Percentiles rank a stretch among this genome's conserved stretches.
Evolutionary conservation across 768 basidiomycete species (phyloP).

Genomic region (Nevesoporus exiguus): DNA sequence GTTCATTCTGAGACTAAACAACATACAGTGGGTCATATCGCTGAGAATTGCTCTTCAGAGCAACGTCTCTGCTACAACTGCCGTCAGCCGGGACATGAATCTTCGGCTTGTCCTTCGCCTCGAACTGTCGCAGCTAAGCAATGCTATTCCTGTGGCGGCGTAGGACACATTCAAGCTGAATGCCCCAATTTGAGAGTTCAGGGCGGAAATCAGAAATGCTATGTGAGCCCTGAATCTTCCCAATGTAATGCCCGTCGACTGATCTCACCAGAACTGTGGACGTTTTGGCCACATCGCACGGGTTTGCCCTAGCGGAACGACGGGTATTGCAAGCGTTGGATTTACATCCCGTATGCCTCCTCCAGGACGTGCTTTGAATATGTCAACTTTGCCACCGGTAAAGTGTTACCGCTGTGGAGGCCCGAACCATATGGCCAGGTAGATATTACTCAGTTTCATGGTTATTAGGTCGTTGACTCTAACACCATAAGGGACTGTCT

Average conservation of each 20-base stretch:
- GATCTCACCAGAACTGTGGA: conserved; percentile 60
- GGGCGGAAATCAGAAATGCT: conserved; percentile 74
- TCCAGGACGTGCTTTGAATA: conserved; percentile 71
- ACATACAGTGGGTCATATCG: conserved; percentile 80
- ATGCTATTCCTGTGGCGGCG: conserved; percentile 90
- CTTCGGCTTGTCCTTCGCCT: conserved; percentile 81
- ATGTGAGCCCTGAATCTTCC: conserved; percentile 42
- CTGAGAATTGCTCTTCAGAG: conserved; percentile 86
- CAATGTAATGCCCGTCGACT: conserved; percentile 1
- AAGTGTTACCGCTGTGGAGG: conserved; percentile 91
- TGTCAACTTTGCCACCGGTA: conserved; percentile 73
- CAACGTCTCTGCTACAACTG: conserved; percentile 94
- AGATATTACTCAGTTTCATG: conserved; percentile 9
- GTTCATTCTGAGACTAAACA: conserved; percentile 14
- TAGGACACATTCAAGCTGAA: conserved; percentile 88
- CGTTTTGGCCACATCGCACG: conserved; percentile 83
- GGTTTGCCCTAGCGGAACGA: conserved; percentile 54
- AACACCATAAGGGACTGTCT: conserved; percentile 65
- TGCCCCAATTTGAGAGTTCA: conserved; percentile 78
- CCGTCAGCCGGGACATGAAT: conserved; percentile 92
- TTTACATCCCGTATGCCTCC: conserved; percentile 71
- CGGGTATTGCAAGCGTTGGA: conserved; percentile 36
- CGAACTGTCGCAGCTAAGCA: conserved; percentile 82
- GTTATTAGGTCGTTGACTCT: conserved; percentile 4
- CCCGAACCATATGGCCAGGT: conserved; percentile 85